Base-by-base conservation (phyloP, 108 stramenopile species). In the Schizochytrium sp. region DNA sequence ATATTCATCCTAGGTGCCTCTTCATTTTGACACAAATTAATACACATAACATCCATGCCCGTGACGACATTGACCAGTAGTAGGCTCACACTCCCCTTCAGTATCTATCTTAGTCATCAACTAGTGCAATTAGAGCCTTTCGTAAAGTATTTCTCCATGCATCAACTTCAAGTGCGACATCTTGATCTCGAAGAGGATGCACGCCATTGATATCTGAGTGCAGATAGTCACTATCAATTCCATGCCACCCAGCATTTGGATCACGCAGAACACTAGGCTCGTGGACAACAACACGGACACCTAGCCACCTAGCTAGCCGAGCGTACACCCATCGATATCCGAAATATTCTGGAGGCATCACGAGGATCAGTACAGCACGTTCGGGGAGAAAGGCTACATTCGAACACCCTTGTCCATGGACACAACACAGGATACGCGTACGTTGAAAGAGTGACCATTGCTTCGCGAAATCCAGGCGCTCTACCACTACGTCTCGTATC, bases 341-440 rank as follows among this genome's bases (percentile, higher is more conserved):
- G 0, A 5, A 42, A 5, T 5, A 0, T 5, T 53, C 76, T 38
- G 15, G 7, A 38, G 76, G 76, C 76, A 83, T 83, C 50, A 83
- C 53, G 47, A 83, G 76, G 55, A 83, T 55, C 47, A 83, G 50
- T 13, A 83, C 76, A 15, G 76, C 45, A 5, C 53, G 76, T 53
- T 83, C 53, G 17, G 76, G 76, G n/a, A 83, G 47, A 55, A 83
- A 83, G 53, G 28, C 53, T 53, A 83, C 55, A 40, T 2, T 83
- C n/a, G 76, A n/a, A 42, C 76, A 83, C 5, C 76, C 76, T 40
- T 83, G 76, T 8, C 76, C 76, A 28, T 83, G 76, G 10, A 83
- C 76, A 28, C 76, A 83, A n/a, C 47, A 55, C 10, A 83, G 53
- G 15, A 83, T 53, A 8, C 53, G 50, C 2, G 76, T 83, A 10